Base-by-base conservation (phyloP, 306 rosid genomes). In the Malus sieversii region DNA sequence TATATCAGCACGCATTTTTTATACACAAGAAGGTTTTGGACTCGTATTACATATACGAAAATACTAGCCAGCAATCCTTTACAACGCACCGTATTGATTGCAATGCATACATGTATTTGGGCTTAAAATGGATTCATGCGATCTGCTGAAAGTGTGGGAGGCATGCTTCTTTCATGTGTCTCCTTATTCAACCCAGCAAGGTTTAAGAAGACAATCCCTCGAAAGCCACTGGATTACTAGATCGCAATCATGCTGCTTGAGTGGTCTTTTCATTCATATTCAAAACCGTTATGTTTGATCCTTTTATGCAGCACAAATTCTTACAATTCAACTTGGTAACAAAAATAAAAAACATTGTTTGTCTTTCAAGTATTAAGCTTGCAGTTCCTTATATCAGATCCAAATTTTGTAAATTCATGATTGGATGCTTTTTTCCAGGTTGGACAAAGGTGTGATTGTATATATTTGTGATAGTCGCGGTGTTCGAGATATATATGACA, bases 371-470 rank as follows among this genome's bases (percentile, higher is more conserved):
- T 8, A 11, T 27, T 11, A 20, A 32, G 60, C 3, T 44, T 4
- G 32, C 53, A 1, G 44, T 61, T 42, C 68, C 44, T 73, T 45
- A 23, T 9, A 18, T 70, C 58, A 25, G 32, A 58, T 82, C 59
- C 53, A 74, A 22, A 75, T 61, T 74, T 68, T 74, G 61, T 25
- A 38, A 27, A 14, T 77, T 80, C 61, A 84, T 61, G 2, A 63
- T 20, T 57, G 48, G 52, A 82, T 84, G 63, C 73, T 86, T n/a
- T 73, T 55, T 59, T 89, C 45, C 91, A 95, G 97, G 97, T 83
- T 95, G 97, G 92, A 95, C 85, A 92, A 92, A 90, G 99, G 97
- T 69, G 97, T 95, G 73, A 92, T 95, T 62, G 97, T 90, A 63
- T 95, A 92, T 83, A 88, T 95, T 80, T 90, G 97, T 60, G 99